Evolutionary conservation across 2,329 filamentous ascomycete genomes (phyloP), one percentile per base, ranked within the genome.

Genomic region (Pleurostoma richardsiae): DNA sequence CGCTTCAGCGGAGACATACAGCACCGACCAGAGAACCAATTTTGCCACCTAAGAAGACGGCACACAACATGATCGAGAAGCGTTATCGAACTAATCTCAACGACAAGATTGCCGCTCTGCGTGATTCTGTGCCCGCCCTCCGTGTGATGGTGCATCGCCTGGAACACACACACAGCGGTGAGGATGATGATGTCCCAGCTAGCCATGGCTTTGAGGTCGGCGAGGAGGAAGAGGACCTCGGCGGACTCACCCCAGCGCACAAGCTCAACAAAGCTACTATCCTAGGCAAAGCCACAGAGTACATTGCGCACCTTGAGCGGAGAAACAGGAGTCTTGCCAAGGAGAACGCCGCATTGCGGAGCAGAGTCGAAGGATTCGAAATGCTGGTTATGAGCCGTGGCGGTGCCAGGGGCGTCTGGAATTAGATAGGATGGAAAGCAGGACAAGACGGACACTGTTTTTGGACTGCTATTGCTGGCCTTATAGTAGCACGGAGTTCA

Each of bases 21-120:
- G 27, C 43, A 27, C 36, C 47, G 27, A 38, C 49, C 33, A 40
- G 43, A 11, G 45, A 50, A 26, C 42, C 43, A 30, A 48, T 49
- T 3, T 51, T 55, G 28, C 54, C 46, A 3, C 63, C 59, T 28
- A 90, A 89, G 70, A 91, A 90, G 71, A 86, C 86, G 30, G 85
- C 87, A 6, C 88, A 92, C 68, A 91, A 90, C 67, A 86, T 91
- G 67, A 90, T 91, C 54, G 88, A 92, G 67, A 91, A 91, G 70
- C 74, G 88, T 47, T 92, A 91, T 66, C 83, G 88, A 54, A 89
- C 85, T 44, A 92, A 92, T 59, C 73, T 92, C 48, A 91, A 91
- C 61, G 86, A 90, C 60, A 91, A 90, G 68, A 91, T 92, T 56
- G 77, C 85, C 19, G 85, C 86, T 44, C 70, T 91, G 40, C 76